Percentiles rank a stretch among this genome's conserved stretches.
Conservation (phyloP, 163 green algal species). For the Trebouxiophyceae sp. region DNA sequence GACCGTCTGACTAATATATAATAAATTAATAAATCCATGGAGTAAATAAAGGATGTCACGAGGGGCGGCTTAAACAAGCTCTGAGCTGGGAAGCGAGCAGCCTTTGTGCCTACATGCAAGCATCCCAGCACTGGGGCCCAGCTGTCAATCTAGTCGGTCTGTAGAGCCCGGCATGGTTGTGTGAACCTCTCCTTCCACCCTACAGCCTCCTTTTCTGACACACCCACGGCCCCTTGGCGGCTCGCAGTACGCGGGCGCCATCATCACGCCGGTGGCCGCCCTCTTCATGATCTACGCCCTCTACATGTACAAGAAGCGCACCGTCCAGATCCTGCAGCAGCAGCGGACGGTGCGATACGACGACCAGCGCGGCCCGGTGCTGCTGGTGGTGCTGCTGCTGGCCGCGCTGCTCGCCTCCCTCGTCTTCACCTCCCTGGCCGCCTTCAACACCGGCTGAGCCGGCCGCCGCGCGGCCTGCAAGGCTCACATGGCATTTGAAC, state of each 20-base stretch:
- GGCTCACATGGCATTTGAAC: no score
- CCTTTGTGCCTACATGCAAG: no score
- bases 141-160: no score
- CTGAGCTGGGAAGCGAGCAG: no score
- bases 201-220: not conserved
- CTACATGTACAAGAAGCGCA: constrained; percentile 65
- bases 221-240: not conserved
- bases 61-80: no score
- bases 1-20: no score
- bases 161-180: no score
- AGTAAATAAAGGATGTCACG: no score
- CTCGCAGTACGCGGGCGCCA: constrained; percentile 42
- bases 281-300: constrained; percentile 73
- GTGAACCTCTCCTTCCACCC: no score
- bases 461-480: no score
- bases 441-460: not conserved
- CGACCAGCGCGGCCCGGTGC: constrained; percentile 66
- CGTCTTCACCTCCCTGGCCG: constrained; percentile 3
- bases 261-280: constrained; percentile 62
- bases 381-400: constrained; percentile 41
- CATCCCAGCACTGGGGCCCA: no score
- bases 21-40: no score
- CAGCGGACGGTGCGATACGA: constrained; percentile 62
- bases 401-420: constrained; percentile 24
- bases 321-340: constrained; percentile 53